These are phyloP conservation scores for Backusella tuberculispora DNA, from an alignment of 192 early-diverging fungal genomes.

Conservation along the genomic window DNA sequence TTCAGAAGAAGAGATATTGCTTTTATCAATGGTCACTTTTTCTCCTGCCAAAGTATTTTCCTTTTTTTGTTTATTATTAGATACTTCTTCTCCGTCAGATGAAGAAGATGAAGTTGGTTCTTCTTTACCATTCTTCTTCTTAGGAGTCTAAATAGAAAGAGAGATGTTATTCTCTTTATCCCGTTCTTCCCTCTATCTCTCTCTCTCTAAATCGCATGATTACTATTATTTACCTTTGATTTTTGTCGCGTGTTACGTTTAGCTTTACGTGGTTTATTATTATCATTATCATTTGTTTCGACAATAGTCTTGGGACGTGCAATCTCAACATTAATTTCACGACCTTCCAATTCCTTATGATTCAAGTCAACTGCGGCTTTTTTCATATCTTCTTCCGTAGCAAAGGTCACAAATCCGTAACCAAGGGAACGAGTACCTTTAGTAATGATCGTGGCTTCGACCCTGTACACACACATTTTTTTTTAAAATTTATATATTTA, in stretches of 20 bases:
- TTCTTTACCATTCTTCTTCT: neutral
- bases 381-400: slow-evolving; percentile 66
- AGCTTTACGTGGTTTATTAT: slow-evolving; percentile 22
- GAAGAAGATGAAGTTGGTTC: neutral
- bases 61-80: no score
- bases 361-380: slow-evolving; percentile 74
- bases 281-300: neutral
- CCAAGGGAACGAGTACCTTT: slow-evolving; percentile 84
- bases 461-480: slow-evolving; percentile 40
- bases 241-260: slow-evolving; percentile 33
- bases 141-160: neutral
- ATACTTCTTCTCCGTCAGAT: neutral
- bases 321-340: slow-evolving; percentile 89
- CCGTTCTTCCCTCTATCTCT: neutral
- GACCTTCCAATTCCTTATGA: slow-evolving; percentile 85
- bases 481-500: neutral
- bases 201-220: neutral
- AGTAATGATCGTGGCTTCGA: slow-evolving; percentile 80
- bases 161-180: neutral
- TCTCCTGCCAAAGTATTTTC: neutral
- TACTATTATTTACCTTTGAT: slow-evolving; percentile 26
- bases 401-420: slow-evolving; percentile 93
- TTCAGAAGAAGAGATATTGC: neutral
- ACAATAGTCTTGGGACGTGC: slow-evolving; percentile 67
- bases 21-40: neutral